Conservation (phyloP, 139 green algal species). For the Chlamydomonas sp. region DNA sequence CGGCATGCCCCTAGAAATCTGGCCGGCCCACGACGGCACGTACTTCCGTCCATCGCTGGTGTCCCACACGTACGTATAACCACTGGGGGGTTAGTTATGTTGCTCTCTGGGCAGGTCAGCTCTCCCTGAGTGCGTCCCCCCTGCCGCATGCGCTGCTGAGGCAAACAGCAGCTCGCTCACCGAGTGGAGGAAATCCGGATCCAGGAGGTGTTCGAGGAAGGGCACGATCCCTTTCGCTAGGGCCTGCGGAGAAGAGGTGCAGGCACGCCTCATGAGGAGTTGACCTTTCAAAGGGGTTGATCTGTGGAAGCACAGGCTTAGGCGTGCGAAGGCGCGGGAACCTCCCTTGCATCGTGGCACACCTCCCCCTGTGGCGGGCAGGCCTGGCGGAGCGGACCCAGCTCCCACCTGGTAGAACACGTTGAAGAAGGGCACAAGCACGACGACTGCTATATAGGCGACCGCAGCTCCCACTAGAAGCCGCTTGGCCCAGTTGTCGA, state of each 20-base stretch:
- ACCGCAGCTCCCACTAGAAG: slow-evolving; percentile 66
- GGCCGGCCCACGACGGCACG: too few species aligned
- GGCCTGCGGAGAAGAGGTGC: slow-evolving; percentile 56
- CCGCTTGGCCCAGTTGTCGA: slow-evolving; percentile 60
- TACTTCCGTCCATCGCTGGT: too few species aligned
- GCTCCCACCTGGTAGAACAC: slow-evolving; percentile 80
- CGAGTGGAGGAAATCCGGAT: slow-evolving; percentile 87
- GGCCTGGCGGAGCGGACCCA: background rate
- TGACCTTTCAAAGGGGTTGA: background rate
- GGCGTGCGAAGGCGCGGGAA: too few species aligned
- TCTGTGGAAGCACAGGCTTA: background rate
- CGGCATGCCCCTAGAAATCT: too few species aligned
- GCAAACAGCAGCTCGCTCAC: slow-evolving; percentile 8
- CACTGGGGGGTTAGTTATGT: too few species aligned
- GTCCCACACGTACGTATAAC: too few species aligned
- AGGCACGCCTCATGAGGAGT: background rate
- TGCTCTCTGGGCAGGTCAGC: too few species aligned
- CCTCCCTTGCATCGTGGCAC: too few species aligned
- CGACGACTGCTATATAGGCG: slow-evolving; percentile 73
- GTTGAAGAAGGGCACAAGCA: slow-evolving; percentile 84
- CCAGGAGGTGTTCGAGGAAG: slow-evolving; percentile 77
- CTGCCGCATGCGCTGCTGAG: too few species aligned
- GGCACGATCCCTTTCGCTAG: slow-evolving; percentile 79
- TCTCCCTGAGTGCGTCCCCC: too few species aligned
- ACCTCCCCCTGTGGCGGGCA: too few species aligned